Conservation (phyloP, 1,139 yeast species). For the Hansenula sp. region DNA sequence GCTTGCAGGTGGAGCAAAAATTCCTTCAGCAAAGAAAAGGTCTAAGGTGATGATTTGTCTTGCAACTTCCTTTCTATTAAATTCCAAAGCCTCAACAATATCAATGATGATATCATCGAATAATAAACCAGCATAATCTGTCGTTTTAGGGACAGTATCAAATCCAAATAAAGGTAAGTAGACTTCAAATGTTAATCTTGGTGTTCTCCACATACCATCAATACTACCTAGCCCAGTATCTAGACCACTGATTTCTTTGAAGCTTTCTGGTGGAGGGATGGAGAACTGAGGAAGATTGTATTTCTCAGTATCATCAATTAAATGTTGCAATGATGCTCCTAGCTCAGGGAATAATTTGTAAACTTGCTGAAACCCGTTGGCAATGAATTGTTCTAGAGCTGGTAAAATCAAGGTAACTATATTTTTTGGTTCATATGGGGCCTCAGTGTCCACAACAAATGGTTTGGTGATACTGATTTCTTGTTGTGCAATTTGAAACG, state of each 20-base stretch:
- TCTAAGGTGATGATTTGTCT: constrained; percentile 78
- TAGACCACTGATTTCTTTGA: constrained; percentile 29
- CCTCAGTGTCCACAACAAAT: constrained; percentile 34
- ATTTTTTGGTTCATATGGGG: constrained; percentile 54
- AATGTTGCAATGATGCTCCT: constrained; percentile 20
- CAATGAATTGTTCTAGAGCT: constrained; percentile 40
- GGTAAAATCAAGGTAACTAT: constrained; percentile 51
- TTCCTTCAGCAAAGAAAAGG: constrained; percentile 61
- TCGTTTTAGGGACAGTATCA: constrained; percentile 70
- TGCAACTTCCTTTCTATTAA: constrained; percentile 84
- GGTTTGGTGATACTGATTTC: constrained; percentile 31
- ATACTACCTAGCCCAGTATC: constrained; percentile 37
- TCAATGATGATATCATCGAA: constrained; percentile 76
- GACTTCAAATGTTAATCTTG: constrained; percentile 63
- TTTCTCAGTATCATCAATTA: constrained; percentile 26
- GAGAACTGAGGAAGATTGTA: constrained; percentile 45
- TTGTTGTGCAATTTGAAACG: constrained; percentile 18
- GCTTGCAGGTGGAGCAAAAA: constrained; percentile 82
- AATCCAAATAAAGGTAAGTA: constrained; percentile 51
- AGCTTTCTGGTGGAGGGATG: constrained; percentile 40
- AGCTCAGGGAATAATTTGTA: constrained; percentile 28
- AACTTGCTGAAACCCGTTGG: constrained; percentile 18
- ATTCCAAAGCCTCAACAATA: constrained; percentile 74
- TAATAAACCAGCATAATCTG: constrained; percentile 56
- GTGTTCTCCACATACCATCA: constrained; percentile 48